These are phyloP conservation scores for Phytophthora tubulina DNA, from an alignment of 352 stramenopile species.

Conservation along the genomic window DNA sequence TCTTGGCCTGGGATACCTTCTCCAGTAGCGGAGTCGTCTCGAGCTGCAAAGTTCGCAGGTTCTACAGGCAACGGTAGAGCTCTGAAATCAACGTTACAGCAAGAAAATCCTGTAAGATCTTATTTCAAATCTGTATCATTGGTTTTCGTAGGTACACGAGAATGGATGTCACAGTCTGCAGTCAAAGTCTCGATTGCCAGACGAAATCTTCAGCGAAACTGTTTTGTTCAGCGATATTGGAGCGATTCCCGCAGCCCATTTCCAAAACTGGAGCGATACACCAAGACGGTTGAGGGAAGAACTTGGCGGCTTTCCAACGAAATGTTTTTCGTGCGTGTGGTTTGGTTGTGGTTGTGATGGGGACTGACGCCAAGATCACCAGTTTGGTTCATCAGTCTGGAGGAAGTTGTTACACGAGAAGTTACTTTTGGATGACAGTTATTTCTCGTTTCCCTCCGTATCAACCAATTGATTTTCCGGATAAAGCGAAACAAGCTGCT, in stretches of 20 bases:
- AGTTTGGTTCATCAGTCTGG: neutral
- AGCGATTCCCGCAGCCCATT: neutral
- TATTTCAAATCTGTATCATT: too few relatives aligned
- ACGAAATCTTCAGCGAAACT: too few relatives aligned
- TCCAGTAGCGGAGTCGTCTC: conserved; percentile 60
- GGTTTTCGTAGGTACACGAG: too few relatives aligned
- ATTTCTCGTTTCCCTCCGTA: conserved; percentile 17
- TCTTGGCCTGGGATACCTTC: conserved; percentile 67
- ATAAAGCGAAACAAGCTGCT: neutral
- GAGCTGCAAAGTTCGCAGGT: conserved; percentile 50
- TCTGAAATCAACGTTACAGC: too few relatives aligned
- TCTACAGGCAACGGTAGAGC: too few relatives aligned
- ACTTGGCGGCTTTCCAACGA: too few relatives aligned
- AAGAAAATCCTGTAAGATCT: too few relatives aligned
- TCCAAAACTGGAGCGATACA: too few relatives aligned
- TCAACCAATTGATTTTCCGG: neutral
- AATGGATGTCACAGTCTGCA: too few relatives aligned
- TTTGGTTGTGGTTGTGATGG: conserved; percentile 25
- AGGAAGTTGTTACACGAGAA: neutral
- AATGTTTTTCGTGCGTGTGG: conserved; percentile 9
- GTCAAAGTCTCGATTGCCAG: too few relatives aligned
- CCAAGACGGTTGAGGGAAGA: too few relatives aligned
- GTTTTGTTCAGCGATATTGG: too few relatives aligned
- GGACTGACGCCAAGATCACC: conserved; percentile 12
- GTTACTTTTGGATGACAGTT: conserved; percentile 4